Base-by-base conservation (phyloP, 345 rosid genomes). In the Arabidopsis suecica region DNA sequence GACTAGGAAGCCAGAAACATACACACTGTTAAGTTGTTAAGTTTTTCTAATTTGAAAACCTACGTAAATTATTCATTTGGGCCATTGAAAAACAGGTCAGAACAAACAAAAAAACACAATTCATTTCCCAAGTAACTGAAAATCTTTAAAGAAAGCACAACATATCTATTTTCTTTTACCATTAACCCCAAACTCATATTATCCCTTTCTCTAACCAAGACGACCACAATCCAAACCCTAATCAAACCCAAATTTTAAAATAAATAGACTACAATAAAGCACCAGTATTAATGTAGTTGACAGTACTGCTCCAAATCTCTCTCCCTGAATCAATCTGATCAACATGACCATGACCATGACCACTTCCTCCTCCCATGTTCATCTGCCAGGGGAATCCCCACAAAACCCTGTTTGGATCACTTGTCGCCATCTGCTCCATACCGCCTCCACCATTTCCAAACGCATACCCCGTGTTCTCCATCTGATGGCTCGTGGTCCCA, bases 361-460 rank as follows among this genome's bases (percentile, higher is more conserved):
- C 22, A 18, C 58, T 56, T 37, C 70, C 76, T 23, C 69, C 83
- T 71, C 54, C 76, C 34, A 81, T 70, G 77, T 71, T 71, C 20
- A 71, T 71, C 76, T 86, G 91, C 93, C 97, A 91, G 1, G 96
- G 97, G 57, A 81, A 83, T 7, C 90, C 93, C 89, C 85, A 83
- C 67, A 87, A 74, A 47, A 78, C 71, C 78, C 45, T 84, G 47
- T 64, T 81, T 23, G 75, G 71, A 71, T 85, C 89, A 61, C 23
- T 61, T 25, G 57, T 75, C 58, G 74, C 83, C 48, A 69, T 62
- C 30, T 72, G 45, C 68, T 77, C 77, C 40, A 79, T 58, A 20
- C 80, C 83, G 49, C 77, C 50, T 64, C 44, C 67, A 28, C 81
- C 84, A 30, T 69, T 76, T 4, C 79, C 70, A 51, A 76, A 76